Evolutionary conservation across 805 yeast genomes (phyloP), one percentile per base, ranked within the genome.

Genomic region (Wickerhamiella dianesei): DNA sequence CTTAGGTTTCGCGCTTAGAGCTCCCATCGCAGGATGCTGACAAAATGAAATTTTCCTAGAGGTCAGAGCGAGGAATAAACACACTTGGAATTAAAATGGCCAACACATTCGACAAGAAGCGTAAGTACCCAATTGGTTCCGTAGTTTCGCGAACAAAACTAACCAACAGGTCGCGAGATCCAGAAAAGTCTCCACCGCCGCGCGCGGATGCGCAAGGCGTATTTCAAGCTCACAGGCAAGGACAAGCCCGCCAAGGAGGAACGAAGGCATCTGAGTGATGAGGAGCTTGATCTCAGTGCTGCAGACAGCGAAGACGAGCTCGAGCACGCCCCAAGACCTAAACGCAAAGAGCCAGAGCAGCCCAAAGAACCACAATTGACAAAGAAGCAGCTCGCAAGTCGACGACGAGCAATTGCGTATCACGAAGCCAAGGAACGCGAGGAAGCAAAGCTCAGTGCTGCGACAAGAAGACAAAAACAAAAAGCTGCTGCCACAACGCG

Each of bases 141-240:
- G 6, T 6, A 12, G 6, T 6, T 6, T 25, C 32, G 32, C 32
- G 12, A 6, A 25, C 19, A 46, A 22, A 37, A 49, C 53, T 52
- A 50, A 52, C 51, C 56, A 57, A 2, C 29, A 59, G 69, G 67
- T 16, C 72, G 75, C 46, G 96, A 86, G 50, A 88, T 88, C 57
- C 80, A 81, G 56, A 75, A 73, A 58, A 80, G 92, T 12, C 72
- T 88, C 53, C 73, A 76, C 0, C 94, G 86, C 58, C 75, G 86
- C 51, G 84, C 95, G 13, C 73, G 92, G 56, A 72, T 88, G 53
- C 76, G 85, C 67, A 83, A 80, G 62, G 78, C 76, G 44, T 88
- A 88, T 59, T 79, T 84, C 69, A 86, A 87, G 61, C 68, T 85
- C 46, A 62, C 86, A 37, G 94, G 88, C 1, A 72, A 73, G 44